These are phyloP conservation scores for Leccinellum albellum DNA, from an alignment of 768 basidiomycete species.

Conservation along the genomic window DNA sequence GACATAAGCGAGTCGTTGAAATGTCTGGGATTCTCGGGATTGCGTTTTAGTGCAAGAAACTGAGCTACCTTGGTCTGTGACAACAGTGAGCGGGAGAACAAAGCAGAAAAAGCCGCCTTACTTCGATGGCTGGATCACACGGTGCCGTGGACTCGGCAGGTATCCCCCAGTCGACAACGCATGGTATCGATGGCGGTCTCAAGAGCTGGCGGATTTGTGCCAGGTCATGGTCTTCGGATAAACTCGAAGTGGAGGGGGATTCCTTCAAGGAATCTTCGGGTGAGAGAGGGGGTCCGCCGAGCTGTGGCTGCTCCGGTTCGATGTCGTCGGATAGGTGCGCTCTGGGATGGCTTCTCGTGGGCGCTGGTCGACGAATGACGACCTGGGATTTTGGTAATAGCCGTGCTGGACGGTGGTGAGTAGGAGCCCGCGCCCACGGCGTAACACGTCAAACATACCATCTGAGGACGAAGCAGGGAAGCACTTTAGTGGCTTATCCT, in stretches of 20 bases:
- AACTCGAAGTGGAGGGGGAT: constrained; percentile 12
- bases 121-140: constrained; percentile 63
- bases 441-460: constrained; percentile 15
- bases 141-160: constrained; percentile 51
- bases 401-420: constrained; percentile 31
- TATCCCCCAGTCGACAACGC: constrained; percentile 73
- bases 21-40: constrained; percentile 65
- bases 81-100: background rate
- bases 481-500: constrained; percentile 55
- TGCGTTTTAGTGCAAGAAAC: constrained; percentile 70
- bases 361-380: constrained; percentile 50
- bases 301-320: constrained; percentile 12
- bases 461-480: constrained; percentile 26
- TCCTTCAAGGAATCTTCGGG: constrained; percentile 17
- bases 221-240: constrained; percentile 43
- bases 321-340: constrained; percentile 50
- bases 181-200: constrained; percentile 60
- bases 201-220: constrained; percentile 52
- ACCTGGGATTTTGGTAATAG: constrained; percentile 51
- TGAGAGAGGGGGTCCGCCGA: background rate
- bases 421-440: background rate
- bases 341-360: constrained; percentile 47
- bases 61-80: constrained; percentile 73
- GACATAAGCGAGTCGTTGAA: constrained; percentile 96
- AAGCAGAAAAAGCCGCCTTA: constrained; percentile 24